Base-by-base conservation (phyloP, 2,329 filamentous ascomycete genomes). In the Cladophialophora yegresii region DNA sequence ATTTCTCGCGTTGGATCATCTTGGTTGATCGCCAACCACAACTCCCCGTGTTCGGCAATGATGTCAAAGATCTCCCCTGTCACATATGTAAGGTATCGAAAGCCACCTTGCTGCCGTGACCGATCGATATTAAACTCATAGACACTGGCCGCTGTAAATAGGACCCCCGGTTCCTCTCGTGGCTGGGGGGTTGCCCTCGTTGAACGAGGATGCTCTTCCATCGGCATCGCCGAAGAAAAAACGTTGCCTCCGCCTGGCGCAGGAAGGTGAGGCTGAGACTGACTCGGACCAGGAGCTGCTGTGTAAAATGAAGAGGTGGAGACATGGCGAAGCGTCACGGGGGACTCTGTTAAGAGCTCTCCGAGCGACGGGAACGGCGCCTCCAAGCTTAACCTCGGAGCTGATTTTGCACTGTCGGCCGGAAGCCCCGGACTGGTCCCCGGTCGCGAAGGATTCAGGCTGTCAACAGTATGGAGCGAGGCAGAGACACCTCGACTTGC, bases 91-190 rank as follows among this genome's bases (percentile, higher is more conserved):
- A 99, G 81, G 75, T 99, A 99, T 22, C 93, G 93, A 77, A 96
- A 98, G 26, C 95, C 95, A 65, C 90, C 93, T 78, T 98, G 95
- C 63, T 91, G 88, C 71, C 96, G 91, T 28, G 92, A 90, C 26
- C 90, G 91, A 73, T 93, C 91, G 73, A 98, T 98, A 73, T 96
- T 96, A 80, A 98, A 99, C 76, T 98, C 93, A 74, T 96, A 98
- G 33, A 98, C 84, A 71, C 91, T 96, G 22, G 93, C 95, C 13
- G 93, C 95, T 20, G 97, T 83, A 83, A 96, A 99, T 53, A 98
- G 81, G 7, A 96, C 86, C 62, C 88, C 89, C 58, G 80, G 81
- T 53, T 75, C 81, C 45, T 74, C 71, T 10, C 72, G 69, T 10
- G 73, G 62, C 69, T 68, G 77, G 78, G 69, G 33, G 8, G 66